Percentiles rank a stretch among this genome's conserved stretches.
Evolutionary conservation across 1,284 basidiomycete species (phyloP).

Genomic region (Amylostereum areolatum): DNA sequence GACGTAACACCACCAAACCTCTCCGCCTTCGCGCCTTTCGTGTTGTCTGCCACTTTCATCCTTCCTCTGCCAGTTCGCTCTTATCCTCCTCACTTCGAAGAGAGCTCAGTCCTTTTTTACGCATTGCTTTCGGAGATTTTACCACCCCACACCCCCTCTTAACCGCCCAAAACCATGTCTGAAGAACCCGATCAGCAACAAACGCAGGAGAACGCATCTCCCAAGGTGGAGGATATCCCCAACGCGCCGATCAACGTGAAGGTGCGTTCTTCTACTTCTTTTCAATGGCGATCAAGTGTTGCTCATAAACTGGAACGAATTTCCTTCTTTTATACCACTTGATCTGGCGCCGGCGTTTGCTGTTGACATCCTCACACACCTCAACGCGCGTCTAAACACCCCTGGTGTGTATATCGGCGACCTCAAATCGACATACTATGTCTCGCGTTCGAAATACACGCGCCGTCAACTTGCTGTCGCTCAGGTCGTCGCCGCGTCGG

Average conservation of each 20-base stretch:
- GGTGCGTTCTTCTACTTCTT: slow-evolving; percentile 34
- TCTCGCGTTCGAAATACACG: neutral
- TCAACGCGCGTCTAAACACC: too few relatives aligned
- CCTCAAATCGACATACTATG: too few relatives aligned
- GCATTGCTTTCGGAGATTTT: slow-evolving; percentile 1
- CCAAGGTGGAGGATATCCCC: slow-evolving; percentile 46
- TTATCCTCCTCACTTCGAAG: neutral
- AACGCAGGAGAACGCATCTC: slow-evolving; percentile 43
- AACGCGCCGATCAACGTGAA: slow-evolving; percentile 82
- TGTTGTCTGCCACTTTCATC: too few relatives aligned
- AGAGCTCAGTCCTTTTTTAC: slow-evolving; percentile 4
- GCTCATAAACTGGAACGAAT: too few relatives aligned
- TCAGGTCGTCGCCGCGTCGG: slow-evolving; percentile 71
- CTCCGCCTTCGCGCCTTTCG: too few relatives aligned
- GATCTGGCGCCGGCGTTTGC: too few relatives aligned
- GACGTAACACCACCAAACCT: too few relatives aligned
- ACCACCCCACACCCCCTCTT: neutral
- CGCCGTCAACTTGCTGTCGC: neutral
- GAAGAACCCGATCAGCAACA: slow-evolving; percentile 46
- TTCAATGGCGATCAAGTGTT: neutral
- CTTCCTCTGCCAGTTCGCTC: too few relatives aligned
- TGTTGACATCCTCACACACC: too few relatives aligned
- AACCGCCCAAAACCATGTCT: slow-evolving; percentile 42
- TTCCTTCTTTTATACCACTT: too few relatives aligned
- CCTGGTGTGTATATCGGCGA: too few relatives aligned